A percentile compares a stretch with the other conserved stretches of the same genome.
Evolutionary conservation across 495 filamentous ascomycete genomes (phyloP).

Genomic region (Aspergillus cavernicola): DNA sequence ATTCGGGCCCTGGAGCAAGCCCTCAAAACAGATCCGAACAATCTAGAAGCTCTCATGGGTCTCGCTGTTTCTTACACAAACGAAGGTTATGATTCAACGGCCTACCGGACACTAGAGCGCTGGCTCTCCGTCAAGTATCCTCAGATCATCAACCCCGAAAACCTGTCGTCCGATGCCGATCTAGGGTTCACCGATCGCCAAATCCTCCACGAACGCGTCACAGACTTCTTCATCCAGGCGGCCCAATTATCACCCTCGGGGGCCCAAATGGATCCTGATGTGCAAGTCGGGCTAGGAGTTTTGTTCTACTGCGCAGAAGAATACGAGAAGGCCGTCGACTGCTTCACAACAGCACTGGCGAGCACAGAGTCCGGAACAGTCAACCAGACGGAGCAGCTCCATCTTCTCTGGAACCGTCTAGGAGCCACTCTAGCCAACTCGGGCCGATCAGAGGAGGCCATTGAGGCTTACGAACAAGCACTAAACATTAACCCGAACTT

Average conservation of each 20-base stretch:
- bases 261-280: slow-evolving; percentile 91
- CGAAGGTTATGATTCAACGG: slow-evolving; percentile 94
- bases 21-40: slow-evolving; percentile 78
- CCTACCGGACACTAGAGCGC: slow-evolving; percentile 93
- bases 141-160: slow-evolving; percentile 60
- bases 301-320: slow-evolving; percentile 98
- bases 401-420: slow-evolving; percentile 96
- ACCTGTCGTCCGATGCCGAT: slow-evolving; percentile 66
- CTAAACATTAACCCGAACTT: slow-evolving; percentile 89
- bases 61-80: slow-evolving; percentile 98
- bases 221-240: slow-evolving; percentile 82
- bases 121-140: slow-evolving; percentile 96
- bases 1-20: slow-evolving; percentile 95
- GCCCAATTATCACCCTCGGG: slow-evolving; percentile 87
- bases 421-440: slow-evolving; percentile 95
- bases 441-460: slow-evolving; percentile 89
- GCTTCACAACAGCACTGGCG: slow-evolving; percentile 86
- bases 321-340: slow-evolving; percentile 98
- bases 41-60: slow-evolving; percentile 87
- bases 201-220: slow-evolving; percentile 84
- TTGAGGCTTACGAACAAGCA: slow-evolving; percentile 91
- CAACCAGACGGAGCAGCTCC: slow-evolving; percentile 73
- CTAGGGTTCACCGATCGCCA: slow-evolving; percentile 91
- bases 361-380: slow-evolving; percentile 71
- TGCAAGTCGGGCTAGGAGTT: slow-evolving; percentile 94